Conservation (phyloP, 106 monocot species). For the Narthecium ossifragum region DNA sequence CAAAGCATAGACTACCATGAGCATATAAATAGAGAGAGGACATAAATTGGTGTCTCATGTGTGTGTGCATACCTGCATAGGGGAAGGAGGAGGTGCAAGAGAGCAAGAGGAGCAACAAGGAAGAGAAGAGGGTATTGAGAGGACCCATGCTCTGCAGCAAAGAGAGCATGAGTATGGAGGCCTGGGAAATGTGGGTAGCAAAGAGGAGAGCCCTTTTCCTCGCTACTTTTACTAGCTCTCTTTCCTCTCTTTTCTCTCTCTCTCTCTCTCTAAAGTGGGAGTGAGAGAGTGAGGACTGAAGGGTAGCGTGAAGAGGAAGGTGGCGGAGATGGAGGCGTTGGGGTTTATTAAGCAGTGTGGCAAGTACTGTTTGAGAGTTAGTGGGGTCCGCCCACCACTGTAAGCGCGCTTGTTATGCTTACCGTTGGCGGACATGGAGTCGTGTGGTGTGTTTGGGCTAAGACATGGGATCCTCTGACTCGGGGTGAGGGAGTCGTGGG, state of each 20-base stretch:
- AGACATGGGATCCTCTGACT: too few relatives aligned
- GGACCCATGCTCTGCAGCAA: slow-evolving; percentile 29
- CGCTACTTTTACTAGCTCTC: too few relatives aligned
- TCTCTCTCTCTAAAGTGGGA: neutral
- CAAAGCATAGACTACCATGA: neutral
- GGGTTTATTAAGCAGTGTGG: neutral
- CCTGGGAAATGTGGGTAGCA: neutral
- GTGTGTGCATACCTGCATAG: slow-evolving; percentile 14
- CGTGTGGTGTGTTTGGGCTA: too few relatives aligned
- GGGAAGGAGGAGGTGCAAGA: neutral
- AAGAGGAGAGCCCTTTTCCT: too few relatives aligned
- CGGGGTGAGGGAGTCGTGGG: too few relatives aligned
- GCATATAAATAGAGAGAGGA: neutral
- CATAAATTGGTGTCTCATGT: too few relatives aligned
- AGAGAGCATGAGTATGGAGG: slow-evolving; percentile 20
- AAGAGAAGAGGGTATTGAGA: neutral
- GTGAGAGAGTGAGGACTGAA: neutral
- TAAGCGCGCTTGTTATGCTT: too few relatives aligned
- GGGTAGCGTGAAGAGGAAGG: neutral
- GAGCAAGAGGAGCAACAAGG: slow-evolving; percentile 7
- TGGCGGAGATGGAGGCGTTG: neutral
- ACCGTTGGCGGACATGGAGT: too few relatives aligned
- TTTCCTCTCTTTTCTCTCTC: neutral
- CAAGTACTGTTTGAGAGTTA: neutral
- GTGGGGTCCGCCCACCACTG: slow-evolving; percentile 5